These are phyloP conservation scores for Aquilaria sinensis DNA, from an alignment of 345 rosid genomes.

Conservation along the genomic window DNA sequence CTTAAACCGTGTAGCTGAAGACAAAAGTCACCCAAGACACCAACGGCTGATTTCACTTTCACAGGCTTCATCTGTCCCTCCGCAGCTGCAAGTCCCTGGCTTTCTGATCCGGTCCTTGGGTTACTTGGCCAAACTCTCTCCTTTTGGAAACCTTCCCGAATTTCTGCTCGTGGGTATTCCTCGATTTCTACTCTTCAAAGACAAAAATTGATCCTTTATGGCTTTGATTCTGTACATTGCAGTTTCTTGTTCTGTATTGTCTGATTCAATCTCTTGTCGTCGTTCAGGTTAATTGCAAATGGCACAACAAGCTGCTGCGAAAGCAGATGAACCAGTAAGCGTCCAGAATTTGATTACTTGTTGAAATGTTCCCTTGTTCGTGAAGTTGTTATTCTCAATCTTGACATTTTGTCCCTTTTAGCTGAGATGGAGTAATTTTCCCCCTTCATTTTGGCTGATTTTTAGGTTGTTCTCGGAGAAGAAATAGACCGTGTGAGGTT, in stretches of 20 bases:
- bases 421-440: background rate
- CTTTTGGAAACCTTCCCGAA: too few relatives aligned
- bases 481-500: constrained; percentile 48
- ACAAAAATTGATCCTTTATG: background rate
- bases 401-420: background rate
- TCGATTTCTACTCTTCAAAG: too few relatives aligned
- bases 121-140: too few relatives aligned
- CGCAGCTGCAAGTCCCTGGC: too few relatives aligned
- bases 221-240: background rate
- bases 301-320: constrained; percentile 27
- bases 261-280: background rate
- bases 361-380: background rate
- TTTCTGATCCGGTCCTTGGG: too few relatives aligned
- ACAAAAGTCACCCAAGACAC: too few relatives aligned
- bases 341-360: background rate
- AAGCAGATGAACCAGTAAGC: constrained; percentile 30
- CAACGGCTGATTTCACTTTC: too few relatives aligned
- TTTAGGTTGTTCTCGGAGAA: constrained; percentile 73
- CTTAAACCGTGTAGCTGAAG: too few relatives aligned
- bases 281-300: constrained; percentile 9
- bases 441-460: constrained; percentile 1
- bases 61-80: too few relatives aligned
- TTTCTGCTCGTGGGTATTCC: too few relatives aligned
- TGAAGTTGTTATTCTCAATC: background rate
- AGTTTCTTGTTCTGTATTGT: background rate